Base-by-base conservation (phyloP, 441 rosid genomes). In the Manihot esculenta region DNA sequence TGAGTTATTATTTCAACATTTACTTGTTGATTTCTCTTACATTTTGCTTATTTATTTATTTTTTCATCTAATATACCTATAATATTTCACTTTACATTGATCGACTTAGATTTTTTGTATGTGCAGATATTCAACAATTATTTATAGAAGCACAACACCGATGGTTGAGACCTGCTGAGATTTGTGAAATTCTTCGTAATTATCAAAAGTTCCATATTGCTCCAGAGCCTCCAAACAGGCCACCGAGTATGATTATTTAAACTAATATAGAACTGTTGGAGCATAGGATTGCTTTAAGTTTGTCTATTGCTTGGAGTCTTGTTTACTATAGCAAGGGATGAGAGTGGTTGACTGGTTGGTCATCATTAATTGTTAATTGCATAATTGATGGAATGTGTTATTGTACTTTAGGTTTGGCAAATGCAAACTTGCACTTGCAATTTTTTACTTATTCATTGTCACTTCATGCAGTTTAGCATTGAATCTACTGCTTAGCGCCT, bases 161-260 rank as follows among this genome's bases (percentile, higher is more conserved):
- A 74, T 95, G 99, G 99, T 75, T 95, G 76, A 87, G 97, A 49
- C 99, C 99, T 79, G 88, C 96, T 65, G 98, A 95, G 85, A 95
- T 95, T 70, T 88, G 94, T 80, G 98, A 92, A 80, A 92, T 95
- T 77, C 97, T 95, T 73, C 85, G 86, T 69, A 90, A 91, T 79
- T 81, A 87, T 83, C 83, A 82, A 69, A 89, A 87, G 76, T 95
- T 95, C 79, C 93, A 78, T 30, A 89, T 95, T 64, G 70, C 92
- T 3, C 45, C 97, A 0, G 98, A 92, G 84, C 87, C 99, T 69
- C 93, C 98, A 48, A 81, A 47, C 59, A 80, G 79, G 78, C 99
- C 99, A 12, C 85, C 93, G 64, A 88, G 99, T 94, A 94, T 71
- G 91, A 54, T 75, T 67, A 12, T 47, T 64, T 45, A 61, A 73